Evolutionary conservation across 2,329 filamentous ascomycete genomes (phyloP), one percentile per base, ranked within the genome.

Genomic region (Fusarium domesticum): DNA sequence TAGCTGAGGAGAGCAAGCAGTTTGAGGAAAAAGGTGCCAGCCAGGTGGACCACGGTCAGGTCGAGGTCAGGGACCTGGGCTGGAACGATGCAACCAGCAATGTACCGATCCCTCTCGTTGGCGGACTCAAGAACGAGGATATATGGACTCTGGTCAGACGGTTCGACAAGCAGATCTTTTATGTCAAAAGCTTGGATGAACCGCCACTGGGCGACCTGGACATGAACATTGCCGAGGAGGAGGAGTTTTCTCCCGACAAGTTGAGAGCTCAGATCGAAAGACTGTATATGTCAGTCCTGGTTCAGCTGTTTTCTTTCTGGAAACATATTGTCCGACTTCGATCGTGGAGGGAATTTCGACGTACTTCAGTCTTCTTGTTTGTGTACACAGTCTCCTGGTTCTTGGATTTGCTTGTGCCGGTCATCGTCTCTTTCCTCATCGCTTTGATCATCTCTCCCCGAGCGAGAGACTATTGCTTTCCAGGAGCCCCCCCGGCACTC

Each of bases 191-290:
- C 19, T 79, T 84, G 7, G 55, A 64, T 1, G 57, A 67, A 30
- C 46, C 59, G 0, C 67, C 67, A 1, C 76, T 85, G 1, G 86
- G 85, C 6, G 80, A 82, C 12, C 70, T 95, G 30, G 89, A 95
- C 63, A 75, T 95, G 46, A 89, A 90, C 55, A 84, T 89, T 43
- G 84, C 87, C 5, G 84, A 90, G 31, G 84, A 92, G 42, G 88
- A 93, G 54, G 85, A 91, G 45, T 93, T 93, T 63, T 88, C 85
- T 0, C 88, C 89, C 0, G 88, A 93, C 59, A 93, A 93, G 68
- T 71, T 95, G 35, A 77, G 89, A 10, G 80, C 84, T 3, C 89
- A 86, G 41, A 63, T 93, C 4, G 89, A 95, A 66, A 76, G 89
- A 12, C 70, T 93, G 10, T 95, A 95, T 63, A 90, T 89, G 76